Conservation (phyloP, 2,329 filamentous ascomycete genomes). For the Neodidymelliopsis sp. region DNA sequence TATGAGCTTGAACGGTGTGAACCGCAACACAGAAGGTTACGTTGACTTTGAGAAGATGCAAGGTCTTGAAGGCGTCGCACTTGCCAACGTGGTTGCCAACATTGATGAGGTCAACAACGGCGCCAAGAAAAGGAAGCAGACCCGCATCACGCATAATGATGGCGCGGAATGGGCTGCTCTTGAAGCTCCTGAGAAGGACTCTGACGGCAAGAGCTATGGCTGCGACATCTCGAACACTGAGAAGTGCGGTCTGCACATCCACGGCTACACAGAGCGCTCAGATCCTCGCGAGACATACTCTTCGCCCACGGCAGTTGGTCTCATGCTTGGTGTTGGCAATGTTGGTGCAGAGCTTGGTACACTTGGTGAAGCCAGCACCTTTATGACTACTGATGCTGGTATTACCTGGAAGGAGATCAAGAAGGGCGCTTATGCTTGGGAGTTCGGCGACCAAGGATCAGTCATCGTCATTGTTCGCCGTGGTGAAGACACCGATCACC, state of each 20-base stretch:
- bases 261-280: constrained; percentile 90
- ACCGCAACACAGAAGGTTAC: constrained; percentile 77
- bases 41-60: constrained; percentile 98
- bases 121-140: constrained; percentile 80
- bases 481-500: constrained; percentile 68
- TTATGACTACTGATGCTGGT: constrained; percentile 90
- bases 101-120: constrained; percentile 67
- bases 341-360: constrained; percentile 76
- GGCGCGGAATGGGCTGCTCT: constrained; percentile 86
- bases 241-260: constrained; percentile 87
- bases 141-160: constrained; percentile 95
- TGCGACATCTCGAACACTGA: constrained; percentile 68
- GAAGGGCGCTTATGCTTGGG: constrained; percentile 90
- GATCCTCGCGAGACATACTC: constrained; percentile 88
- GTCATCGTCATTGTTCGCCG: constrained; percentile 88
- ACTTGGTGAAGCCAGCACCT: constrained; percentile 81
- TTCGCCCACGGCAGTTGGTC: constrained; percentile 83
- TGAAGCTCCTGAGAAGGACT: constrained; percentile 73
- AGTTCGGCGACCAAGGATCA: constrained; percentile 93
- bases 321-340: constrained; percentile 92
- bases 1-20: constrained; percentile 80
- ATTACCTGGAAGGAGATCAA: constrained; percentile 85
- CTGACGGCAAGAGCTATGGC: constrained; percentile 72
- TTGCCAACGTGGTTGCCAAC: constrained; percentile 88
- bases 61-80: constrained; percentile 85